These are phyloP conservation scores for Monoraphidium neglectum DNA, from an alignment of 139 green algal species.

Conservation along the genomic window DNA sequence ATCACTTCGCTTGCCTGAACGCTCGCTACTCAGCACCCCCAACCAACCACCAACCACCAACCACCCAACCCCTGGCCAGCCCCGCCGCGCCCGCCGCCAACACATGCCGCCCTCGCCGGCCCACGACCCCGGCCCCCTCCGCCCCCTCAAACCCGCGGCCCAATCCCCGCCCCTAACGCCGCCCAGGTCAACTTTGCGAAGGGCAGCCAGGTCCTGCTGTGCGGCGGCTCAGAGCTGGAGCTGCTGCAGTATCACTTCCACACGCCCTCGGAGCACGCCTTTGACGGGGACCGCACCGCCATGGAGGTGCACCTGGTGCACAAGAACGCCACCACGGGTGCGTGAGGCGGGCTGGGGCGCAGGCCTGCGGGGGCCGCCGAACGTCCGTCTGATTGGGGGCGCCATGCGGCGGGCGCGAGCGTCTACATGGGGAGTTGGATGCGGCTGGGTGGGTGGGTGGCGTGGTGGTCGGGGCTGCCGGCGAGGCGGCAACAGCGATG, in stretches of 20 bases:
- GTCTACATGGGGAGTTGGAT: neutral
- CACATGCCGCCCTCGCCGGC: no score
- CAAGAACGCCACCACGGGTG: constrained; percentile 56
- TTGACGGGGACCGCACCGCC: constrained; percentile 56
- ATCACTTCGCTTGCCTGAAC: no score
- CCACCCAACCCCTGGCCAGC: no score
- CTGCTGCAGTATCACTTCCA: constrained; percentile 90
- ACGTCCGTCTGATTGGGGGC: neutral
- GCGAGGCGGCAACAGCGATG: no score
- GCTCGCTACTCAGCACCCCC: no score
- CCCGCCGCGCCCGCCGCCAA: no score
- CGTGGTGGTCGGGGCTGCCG: neutral
- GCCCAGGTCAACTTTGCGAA: constrained; percentile 57
- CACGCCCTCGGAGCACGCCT: constrained; percentile 73
- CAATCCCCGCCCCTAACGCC: no score
- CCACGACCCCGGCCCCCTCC: no score
- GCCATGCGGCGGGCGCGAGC: neutral
- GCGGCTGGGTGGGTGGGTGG: neutral
- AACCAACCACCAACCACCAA: no score
- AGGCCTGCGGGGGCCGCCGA: neutral
- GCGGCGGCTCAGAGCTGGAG: constrained; percentile 53
- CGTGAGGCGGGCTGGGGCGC: neutral
- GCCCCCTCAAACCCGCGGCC: no score
- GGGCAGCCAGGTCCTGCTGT: constrained; percentile 36
- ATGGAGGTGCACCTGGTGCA: constrained; percentile 89